Base-by-base conservation (phyloP, 75 land plant species). In the Selaginella moellendorffii region DNA sequence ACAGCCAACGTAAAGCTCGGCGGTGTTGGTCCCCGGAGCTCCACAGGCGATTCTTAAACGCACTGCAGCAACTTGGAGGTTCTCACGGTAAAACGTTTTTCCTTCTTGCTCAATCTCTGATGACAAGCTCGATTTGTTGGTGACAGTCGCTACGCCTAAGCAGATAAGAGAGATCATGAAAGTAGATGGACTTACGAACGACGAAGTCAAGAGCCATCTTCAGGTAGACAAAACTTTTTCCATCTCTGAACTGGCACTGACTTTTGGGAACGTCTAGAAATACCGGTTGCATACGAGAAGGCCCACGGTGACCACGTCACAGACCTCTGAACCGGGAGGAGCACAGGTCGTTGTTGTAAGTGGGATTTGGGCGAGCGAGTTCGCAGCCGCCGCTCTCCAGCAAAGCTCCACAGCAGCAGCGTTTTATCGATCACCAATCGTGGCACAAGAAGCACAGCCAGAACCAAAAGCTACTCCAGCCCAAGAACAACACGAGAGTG, bases 331-430 rank as follows among this genome's bases (percentile, higher is more conserved):
- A 21, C 28, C 78, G 20, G 77, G 80, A 17, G 54, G 80, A 2
- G 84, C 99, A 0, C 99, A 89, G 69, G 74, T 95, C 31, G 85
- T 95, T 2, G 85, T 95, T 29, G 72, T 88, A 18, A 90, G 98
- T 8, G 89, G 99, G 99, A 83, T 90, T 63, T 96, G 87, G 25
- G 84, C 83, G 63, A 95, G 85, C 26, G 96, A 88, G 66, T 85
- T 82, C 54, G 80, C 89, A 29, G 70, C 84, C 0, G 71, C 78
- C 22, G 79, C 87, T n/a, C n/a, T 36, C 46, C 46, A 36, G 46
- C 46, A 36, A 36, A 36, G 14, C 46, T 5, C 46, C n/a, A n/a
- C n/a, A n/a, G n/a, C n/a, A n/a, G 46, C 46, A 36, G 46, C 10
- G 46, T 36, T 5, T 36, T 5, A 5, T 36, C 46, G 46, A 36